These are phyloP conservation scores for Panicum hallii DNA, from an alignment of 202 grass and related monocot species.

Conservation along the genomic window DNA sequence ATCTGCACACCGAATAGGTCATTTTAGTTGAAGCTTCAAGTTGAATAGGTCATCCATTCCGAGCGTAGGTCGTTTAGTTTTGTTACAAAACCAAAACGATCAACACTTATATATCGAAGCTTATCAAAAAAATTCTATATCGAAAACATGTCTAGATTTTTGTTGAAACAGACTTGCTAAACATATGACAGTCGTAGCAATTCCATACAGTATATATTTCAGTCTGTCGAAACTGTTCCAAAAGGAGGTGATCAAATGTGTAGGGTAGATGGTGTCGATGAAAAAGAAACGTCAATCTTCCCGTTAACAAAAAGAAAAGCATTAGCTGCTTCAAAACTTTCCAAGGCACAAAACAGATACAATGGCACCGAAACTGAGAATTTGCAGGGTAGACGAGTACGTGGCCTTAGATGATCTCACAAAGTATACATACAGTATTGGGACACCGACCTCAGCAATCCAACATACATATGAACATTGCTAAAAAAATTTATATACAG, in stretches of 20 bases:
- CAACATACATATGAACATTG: not conserved
- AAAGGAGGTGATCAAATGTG: not conserved
- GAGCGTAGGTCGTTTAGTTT: too few species aligned
- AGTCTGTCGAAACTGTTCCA: not conserved
- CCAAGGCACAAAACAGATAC: not conserved
- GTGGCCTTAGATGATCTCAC: not conserved
- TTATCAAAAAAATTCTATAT: too few species aligned
- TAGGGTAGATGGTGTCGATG: not conserved
- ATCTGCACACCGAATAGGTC: too few species aligned
- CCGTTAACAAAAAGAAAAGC: not conserved
- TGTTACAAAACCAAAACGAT: too few species aligned
- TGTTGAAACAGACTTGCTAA: too few species aligned
- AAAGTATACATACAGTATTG: not conserved
- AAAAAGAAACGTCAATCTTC: not conserved
- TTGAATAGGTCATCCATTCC: too few species aligned
- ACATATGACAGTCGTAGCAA: too few species aligned
- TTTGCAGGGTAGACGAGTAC: not conserved
- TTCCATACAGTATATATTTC: too few species aligned
- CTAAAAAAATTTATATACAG: conserved; percentile 34
- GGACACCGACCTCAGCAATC: not conserved
- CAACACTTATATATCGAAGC: too few species aligned
- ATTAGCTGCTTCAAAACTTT: not conserved
- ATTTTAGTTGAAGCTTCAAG: too few species aligned
- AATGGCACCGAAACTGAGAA: not conserved
- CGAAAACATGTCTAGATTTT: too few species aligned